Conservation (phyloP, 768 basidiomycete species). For the Amylocystis lapponica region DNA sequence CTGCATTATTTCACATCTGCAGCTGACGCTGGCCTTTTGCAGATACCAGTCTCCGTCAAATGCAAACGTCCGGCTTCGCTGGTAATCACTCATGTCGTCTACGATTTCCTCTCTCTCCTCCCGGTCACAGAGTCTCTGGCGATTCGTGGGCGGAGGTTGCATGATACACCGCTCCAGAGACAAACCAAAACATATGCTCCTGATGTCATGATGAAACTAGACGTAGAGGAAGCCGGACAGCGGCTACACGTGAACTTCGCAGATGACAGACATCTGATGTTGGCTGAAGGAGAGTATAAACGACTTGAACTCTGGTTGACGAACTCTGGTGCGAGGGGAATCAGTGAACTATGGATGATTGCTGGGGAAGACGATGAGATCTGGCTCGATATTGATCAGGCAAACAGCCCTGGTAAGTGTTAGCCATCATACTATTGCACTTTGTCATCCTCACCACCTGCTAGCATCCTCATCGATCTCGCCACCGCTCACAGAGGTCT, state of each 20-base stretch:
- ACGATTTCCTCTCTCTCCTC: conserved; percentile 70
- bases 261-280: conserved; percentile 42
- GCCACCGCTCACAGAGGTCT: conserved; percentile 27
- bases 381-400: conserved; percentile 34
- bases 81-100: conserved; percentile 50
- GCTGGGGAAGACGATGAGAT: conserved; percentile 54
- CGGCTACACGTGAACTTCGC: conserved; percentile 54
- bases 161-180: conserved; percentile 67
- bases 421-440: no score
- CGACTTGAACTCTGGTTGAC: conserved; percentile 49
- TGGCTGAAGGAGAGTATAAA: conserved; percentile 68
- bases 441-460: no score
- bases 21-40: not conserved
- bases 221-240: conserved; percentile 61
- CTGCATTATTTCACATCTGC: not conserved
- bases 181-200: conserved; percentile 66
- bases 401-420: no score
- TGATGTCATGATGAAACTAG: conserved; percentile 53
- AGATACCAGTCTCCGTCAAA: conserved; percentile 64
- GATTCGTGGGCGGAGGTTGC: conserved; percentile 67
- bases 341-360: conserved; percentile 71
- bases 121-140: conserved; percentile 61
- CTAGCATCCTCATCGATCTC: not conserved
- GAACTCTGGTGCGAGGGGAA: conserved; percentile 56
- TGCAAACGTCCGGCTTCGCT: conserved; percentile 47